phyloP scores from a whole-genome alignment of 345 rosid genomes.

The Pugionium cornutum region DNA sequence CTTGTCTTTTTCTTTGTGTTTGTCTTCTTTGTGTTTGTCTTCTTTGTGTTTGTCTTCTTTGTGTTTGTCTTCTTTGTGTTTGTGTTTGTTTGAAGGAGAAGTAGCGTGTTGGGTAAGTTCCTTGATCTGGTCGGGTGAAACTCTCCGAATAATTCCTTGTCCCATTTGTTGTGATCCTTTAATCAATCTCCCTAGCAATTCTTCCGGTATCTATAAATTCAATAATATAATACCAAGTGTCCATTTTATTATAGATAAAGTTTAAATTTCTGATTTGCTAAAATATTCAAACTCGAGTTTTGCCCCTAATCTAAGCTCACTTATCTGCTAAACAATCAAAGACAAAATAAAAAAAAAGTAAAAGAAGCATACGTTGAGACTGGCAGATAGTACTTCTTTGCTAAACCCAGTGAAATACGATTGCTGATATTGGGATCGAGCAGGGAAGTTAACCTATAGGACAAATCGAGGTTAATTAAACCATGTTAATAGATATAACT shows the following conservation, averaged over 20 bases:
- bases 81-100: constrained; percentile 35
- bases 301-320: not conserved
- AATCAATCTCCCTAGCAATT: constrained; percentile 42
- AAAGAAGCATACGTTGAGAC: constrained; percentile 45
- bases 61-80: constrained; percentile 16
- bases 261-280: too few species aligned
- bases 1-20: not conserved
- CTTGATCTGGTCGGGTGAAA: constrained; percentile 38
- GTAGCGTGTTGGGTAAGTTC: constrained; percentile 34
- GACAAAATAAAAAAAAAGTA: not conserved
- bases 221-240: not conserved
- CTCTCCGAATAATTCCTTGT: constrained; percentile 37
- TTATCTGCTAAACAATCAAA: not conserved
- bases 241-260: not conserved
- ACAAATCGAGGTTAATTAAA: not conserved
- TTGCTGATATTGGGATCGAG: constrained; percentile 40
- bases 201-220: constrained; percentile 44
- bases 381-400: constrained; percentile 43
- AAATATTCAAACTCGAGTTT: not conserved
- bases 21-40: constrained; percentile 11
- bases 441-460: constrained; percentile 40
- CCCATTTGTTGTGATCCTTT: constrained; percentile 33
- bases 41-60: constrained; percentile 15
- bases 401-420: constrained; percentile 49
- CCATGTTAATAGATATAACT: not conserved